Conservation (phyloP, 352 stramenopile species). For the Globisporangium orthogonon region DNA sequence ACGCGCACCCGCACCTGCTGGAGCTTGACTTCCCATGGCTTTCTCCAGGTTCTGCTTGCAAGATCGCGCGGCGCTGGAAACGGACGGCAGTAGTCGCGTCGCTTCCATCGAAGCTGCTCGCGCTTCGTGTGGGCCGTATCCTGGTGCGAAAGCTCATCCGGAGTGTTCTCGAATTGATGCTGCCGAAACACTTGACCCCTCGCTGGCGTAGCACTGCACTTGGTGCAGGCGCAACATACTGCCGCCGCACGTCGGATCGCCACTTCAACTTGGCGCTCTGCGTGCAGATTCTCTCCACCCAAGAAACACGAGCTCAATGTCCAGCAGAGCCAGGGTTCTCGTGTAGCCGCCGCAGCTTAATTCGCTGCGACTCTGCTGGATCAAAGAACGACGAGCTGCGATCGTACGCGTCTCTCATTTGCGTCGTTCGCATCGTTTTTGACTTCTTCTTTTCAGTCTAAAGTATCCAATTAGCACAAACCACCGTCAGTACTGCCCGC, state of each 20-base stretch:
- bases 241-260: neutral
- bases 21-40: neutral
- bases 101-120: too few species aligned
- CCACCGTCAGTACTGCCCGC: neutral
- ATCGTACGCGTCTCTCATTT: slow-evolving; percentile 22
- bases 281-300: too few species aligned
- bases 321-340: slow-evolving; percentile 30
- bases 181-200: neutral
- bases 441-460: slow-evolving; percentile 32
- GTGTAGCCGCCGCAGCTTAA: slow-evolving; percentile 40
- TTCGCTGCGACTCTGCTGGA: slow-evolving; percentile 17
- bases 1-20: neutral
- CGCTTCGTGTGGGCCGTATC: too few species aligned
- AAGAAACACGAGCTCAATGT: slow-evolving; percentile 20
- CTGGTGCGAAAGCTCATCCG: neutral
- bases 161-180: neutral
- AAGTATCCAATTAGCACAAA: slow-evolving; percentile 4
- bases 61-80: neutral
- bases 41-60: neutral
- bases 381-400: slow-evolving; percentile 10
- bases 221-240: neutral
- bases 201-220: neutral
- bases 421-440: slow-evolving; percentile 40
- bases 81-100: neutral
- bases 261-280: neutral